These are phyloP conservation scores for Leccinum olivaceopallidum DNA, from an alignment of 768 basidiomycete genomes.

Conservation along the genomic window DNA sequence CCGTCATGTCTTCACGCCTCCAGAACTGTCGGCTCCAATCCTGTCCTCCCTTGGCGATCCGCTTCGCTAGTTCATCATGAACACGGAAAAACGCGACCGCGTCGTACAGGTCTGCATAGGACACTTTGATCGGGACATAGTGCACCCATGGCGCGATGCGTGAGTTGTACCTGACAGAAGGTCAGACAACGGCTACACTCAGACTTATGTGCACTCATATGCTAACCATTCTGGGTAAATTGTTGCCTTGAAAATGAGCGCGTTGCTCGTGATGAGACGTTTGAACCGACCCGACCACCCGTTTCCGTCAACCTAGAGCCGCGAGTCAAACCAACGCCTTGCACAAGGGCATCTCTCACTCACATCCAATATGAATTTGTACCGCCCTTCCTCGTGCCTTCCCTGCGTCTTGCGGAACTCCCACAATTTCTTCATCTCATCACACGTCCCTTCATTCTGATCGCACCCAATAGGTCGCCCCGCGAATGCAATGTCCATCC, in stretches of 20 bases:
- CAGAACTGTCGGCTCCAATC: slow-evolving; percentile 59
- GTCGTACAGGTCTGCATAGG: slow-evolving; percentile 70
- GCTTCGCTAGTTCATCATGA: slow-evolving; percentile 59
- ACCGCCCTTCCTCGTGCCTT: slow-evolving; percentile 50
- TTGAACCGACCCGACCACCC: slow-evolving; percentile 76
- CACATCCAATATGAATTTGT: slow-evolving; percentile 63
- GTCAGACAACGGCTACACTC: background rate
- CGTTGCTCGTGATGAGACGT: slow-evolving; percentile 59
- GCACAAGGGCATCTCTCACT: slow-evolving; percentile 14
- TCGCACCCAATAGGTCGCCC: slow-evolving; percentile 47
- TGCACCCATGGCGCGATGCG: slow-evolving; percentile 70
- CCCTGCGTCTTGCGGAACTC: slow-evolving; percentile 49
- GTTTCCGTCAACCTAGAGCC: slow-evolving; percentile 54
- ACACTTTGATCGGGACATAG: slow-evolving; percentile 68
- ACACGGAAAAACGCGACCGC: slow-evolving; percentile 70
- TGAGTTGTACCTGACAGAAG: slow-evolving; percentile 47
- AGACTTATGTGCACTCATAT: too few species aligned
- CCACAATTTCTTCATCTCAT: slow-evolving; percentile 45
- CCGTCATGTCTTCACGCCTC: slow-evolving; percentile 59
- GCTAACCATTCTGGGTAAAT: slow-evolving; percentile 73
- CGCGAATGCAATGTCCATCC: slow-evolving; percentile 63
- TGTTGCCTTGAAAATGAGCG: slow-evolving; percentile 67
- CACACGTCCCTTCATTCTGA: slow-evolving; percentile 34
- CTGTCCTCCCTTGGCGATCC: slow-evolving; percentile 56
- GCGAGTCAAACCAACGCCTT: background rate